phyloP scores from a whole-genome alignment of 345 rosid species.

The Ceriops zippeliana region DNA sequence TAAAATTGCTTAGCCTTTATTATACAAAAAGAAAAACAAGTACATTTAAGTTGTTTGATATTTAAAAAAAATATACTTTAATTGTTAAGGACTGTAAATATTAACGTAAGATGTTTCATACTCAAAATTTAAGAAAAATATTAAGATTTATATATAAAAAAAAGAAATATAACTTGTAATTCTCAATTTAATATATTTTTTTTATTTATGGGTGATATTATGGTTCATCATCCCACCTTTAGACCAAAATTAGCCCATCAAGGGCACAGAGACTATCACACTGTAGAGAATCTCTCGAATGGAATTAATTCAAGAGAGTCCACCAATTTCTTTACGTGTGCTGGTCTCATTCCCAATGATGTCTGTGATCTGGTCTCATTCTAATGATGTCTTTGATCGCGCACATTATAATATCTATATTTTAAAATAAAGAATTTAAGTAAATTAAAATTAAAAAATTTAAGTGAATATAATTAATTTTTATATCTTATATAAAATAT shows the following conservation, averaged over 20 bases:
- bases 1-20: too few relatives aligned
- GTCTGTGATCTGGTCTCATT: slow-evolving; percentile 1
- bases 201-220: neutral
- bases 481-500: neutral
- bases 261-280: neutral
- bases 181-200: too few relatives aligned
- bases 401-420: too few relatives aligned
- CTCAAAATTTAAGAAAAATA: too few relatives aligned
- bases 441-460: neutral
- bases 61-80: too few relatives aligned
- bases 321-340: neutral
- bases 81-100: too few relatives aligned
- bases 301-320: neutral
- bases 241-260: neutral
- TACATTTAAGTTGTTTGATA: too few relatives aligned
- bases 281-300: neutral
- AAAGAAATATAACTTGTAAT: too few relatives aligned
- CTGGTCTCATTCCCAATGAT: slow-evolving; percentile 13
- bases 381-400: slow-evolving; percentile 8
- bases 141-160: too few relatives aligned
- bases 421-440: too few relatives aligned
- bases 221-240: slow-evolving; percentile 18
- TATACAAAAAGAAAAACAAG: too few relatives aligned
- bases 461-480: neutral
- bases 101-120: too few relatives aligned